Evolutionary conservation across 176 grass and related monocot genomes (phyloP), one percentile per base, ranked within the genome.

Genomic region (Triticum dicoccoides): DNA sequence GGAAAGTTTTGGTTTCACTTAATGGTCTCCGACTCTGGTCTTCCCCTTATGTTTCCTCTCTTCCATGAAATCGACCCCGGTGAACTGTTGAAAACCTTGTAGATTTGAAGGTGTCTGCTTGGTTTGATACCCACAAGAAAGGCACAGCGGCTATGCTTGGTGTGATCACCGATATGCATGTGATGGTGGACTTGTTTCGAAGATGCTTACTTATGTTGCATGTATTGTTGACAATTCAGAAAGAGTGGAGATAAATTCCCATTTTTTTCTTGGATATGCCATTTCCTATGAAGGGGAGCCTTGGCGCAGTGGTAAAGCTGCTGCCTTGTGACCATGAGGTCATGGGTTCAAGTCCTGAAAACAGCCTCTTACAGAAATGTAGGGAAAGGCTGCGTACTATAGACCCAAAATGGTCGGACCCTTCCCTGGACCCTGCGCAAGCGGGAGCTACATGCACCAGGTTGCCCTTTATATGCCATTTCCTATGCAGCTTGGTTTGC

Each of bases 11-110:
- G 89, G 89, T 68, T 80, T 98, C 69, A 90, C 59, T 88, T 2
- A 85, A 90, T 77, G 85, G 21, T 47, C 80, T 92, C 2, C 85
- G 80, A 27, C 41, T 47, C 23, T 8, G 42, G 3, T 51, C 20
- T 15, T 44, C 42, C 42, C 42, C 42, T 44, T 86, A 98, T 85
- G 83, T 89, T 89, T 47, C 93, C 95, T 64, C 86, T 88, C 51
- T 89, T 81, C 80, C 81, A 34, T 32, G 89, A 93, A 18, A 86
- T 98, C 20, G 91, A 98, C 56, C 77, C 54, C 23, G 85, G 73
- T 21, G 89, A 95, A 65, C 89, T 81, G 34, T 64, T 91, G 73
- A 90, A 93, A 72, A 79, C 91, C 38, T 93, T 98, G 4, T 78
- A 63, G 14, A 61, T 72, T 67, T 95, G 64, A 93, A 52, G 30